Evolutionary conservation across 1,284 basidiomycete genomes (phyloP).

Genomic region (Neolentinus lepideus): DNA sequence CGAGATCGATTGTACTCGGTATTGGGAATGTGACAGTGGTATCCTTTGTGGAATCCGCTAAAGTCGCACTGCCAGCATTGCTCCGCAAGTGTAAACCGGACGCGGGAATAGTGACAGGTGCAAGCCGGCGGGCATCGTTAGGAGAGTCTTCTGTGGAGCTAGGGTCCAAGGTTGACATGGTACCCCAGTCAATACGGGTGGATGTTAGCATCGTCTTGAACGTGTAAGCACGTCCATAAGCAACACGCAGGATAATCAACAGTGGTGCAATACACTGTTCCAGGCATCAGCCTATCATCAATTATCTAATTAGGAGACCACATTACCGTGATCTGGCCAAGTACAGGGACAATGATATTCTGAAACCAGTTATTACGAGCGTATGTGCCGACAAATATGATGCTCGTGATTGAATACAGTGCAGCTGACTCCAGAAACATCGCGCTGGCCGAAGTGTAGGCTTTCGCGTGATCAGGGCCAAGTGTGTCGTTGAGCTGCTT

Average conservation of each 20-base stretch:
- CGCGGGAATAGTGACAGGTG: background rate
- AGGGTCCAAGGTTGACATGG: background rate
- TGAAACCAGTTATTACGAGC: background rate
- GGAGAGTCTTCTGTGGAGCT: background rate
- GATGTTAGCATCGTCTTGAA: background rate
- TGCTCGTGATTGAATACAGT: constrained; percentile 9
- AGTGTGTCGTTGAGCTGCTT: constrained; percentile 7
- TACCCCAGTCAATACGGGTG: background rate
- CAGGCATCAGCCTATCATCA: background rate
- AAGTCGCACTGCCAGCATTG: too few species aligned
- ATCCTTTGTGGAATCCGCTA: too few species aligned
- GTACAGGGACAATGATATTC: constrained; percentile 1
- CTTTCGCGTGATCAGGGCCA: constrained; percentile 8
- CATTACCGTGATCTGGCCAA: background rate
- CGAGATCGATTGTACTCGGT: too few species aligned
- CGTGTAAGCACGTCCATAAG: background rate
- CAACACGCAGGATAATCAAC: constrained; percentile 14
- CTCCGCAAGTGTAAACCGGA: too few species aligned
- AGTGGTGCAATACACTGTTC: constrained; percentile 14
- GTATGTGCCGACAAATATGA: background rate
- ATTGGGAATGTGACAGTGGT: too few species aligned
- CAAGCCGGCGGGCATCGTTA: background rate
- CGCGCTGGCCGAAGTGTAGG: constrained; percentile 11
- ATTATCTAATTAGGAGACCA: background rate
- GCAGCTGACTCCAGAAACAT: constrained; percentile 15